Evolutionary conservation across 768 basidiomycete species (phyloP), one percentile per base, ranked within the genome.

Genomic region (Serendipita sp.): DNA sequence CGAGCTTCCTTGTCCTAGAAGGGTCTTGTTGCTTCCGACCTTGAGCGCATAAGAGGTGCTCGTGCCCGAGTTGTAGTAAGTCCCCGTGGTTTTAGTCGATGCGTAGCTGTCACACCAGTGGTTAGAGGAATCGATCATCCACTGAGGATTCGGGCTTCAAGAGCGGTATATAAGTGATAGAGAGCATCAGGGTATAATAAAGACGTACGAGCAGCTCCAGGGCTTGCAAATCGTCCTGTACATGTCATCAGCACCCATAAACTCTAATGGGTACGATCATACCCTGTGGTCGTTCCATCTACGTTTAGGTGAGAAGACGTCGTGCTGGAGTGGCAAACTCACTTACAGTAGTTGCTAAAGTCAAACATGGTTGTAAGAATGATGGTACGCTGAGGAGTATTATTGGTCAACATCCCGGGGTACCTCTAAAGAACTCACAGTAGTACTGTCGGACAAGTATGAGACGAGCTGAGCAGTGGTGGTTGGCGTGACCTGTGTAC

Each of bases 41-140:
- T 60, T 60, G 5, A 23, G 35, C 8, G 16, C 3, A 2, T 23
- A 28, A 35, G 56, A 60, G 3, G 23, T 32, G 2, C 56, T 36
- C 3, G 56, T 60, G 16, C 56, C 56, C 16, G 45, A 32, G 30
- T 35, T 44, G 34, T 64, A 47, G 23, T 35, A 48, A 0, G 48
- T 46, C 16, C 48, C 64, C 13, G 44, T 52, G 10, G 64, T 18
- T 35, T n/a, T 35, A 11, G 34, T 34, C 4, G 15, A 52, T 2
- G 32, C 45, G 45, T 64, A 64, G 64, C 44, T 64, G 2, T 64
- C 64, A n/a, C 64, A 64, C 64, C 64, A 64, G 3, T 44, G 45
- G n/a, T 64, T 52, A 1, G 45, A 48, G 30, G 18, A 18, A 35
- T 64, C 64, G 46, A 64, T 64, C 32, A 44, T 44, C 3, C 28